These are phyloP conservation scores for Tetrahymena malaccensis DNA, from an alignment of 73 alveolate species.

Conservation along the genomic window DNA sequence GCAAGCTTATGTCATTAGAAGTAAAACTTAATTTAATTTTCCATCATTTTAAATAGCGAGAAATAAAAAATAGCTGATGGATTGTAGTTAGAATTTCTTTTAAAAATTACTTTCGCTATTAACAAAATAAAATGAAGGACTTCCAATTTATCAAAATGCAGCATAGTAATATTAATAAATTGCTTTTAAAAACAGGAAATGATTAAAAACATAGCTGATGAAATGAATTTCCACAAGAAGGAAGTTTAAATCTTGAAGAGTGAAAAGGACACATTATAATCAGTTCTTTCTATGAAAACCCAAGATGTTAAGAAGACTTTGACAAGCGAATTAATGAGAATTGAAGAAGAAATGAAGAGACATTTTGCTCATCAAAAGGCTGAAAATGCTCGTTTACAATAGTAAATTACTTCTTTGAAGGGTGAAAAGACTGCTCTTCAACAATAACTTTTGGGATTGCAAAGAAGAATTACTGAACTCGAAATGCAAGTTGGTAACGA, in stretches of 20 bases:
- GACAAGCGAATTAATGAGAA: slow-evolving; percentile 87
- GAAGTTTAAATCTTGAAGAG: slow-evolving; percentile 83
- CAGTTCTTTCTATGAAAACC: slow-evolving; percentile 89
- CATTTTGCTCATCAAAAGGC: slow-evolving; percentile 67
- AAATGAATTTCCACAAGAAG: slow-evolving; percentile 87
- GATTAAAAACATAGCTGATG: slow-evolving; percentile 81
- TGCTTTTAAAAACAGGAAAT: slow-evolving; percentile 45
- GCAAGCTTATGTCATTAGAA: slow-evolving; percentile 51
- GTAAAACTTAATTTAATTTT: background rate
- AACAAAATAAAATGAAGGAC: no score
- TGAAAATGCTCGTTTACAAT: slow-evolving; percentile 68
- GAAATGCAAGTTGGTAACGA: slow-evolving; percentile 79
- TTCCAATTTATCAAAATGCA: background rate
- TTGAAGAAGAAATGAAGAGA: slow-evolving; percentile 93
- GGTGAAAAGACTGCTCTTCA: slow-evolving; percentile 79
- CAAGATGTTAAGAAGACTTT: slow-evolving; percentile 91
- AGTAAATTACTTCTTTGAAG: slow-evolving; percentile 72
- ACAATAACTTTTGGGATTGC: slow-evolving; percentile 63
- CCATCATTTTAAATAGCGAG: background rate
- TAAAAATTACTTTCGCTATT: background rate
- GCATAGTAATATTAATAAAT: background rate
- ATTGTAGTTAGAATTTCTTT: background rate
- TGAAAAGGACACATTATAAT: slow-evolving; percentile 90
- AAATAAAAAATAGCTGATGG: background rate
- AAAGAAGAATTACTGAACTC: slow-evolving; percentile 81